These are phyloP conservation scores for Musa beccarii DNA, from an alignment of 176 grass and related monocot genomes.

Conservation along the genomic window DNA sequence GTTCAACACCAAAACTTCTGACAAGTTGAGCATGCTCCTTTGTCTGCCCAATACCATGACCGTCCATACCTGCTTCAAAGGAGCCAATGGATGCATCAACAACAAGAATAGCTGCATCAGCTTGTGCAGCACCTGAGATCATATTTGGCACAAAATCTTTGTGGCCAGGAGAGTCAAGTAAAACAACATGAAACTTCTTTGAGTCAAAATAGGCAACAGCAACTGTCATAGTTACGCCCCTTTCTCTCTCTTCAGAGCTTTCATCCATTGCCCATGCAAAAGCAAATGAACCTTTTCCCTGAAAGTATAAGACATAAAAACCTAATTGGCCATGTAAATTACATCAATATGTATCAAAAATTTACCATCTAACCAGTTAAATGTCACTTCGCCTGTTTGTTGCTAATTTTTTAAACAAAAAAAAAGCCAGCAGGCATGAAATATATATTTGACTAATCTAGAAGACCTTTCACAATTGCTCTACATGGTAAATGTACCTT, in stretches of 20 bases:
- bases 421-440: too few species aligned
- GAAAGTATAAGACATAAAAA: conserved; percentile 8
- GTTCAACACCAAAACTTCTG: conserved; percentile 92
- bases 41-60: conserved; percentile 85
- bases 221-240: conserved; percentile 95
- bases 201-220: conserved; percentile 88
- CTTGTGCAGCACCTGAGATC: conserved; percentile 96
- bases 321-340: not conserved
- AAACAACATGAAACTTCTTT: conserved; percentile 71
- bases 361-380: too few species aligned
- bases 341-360: too few species aligned
- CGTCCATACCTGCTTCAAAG: conserved; percentile 96
- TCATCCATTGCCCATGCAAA: conserved; percentile 99
- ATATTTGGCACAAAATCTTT: conserved; percentile 98
- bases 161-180: conserved; percentile 92
- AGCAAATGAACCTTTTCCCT: conserved; percentile 95
- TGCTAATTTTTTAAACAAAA: not conserved
- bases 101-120: conserved; percentile 93
- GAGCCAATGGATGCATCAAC: conserved; percentile 84
- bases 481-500: conserved; percentile 32
- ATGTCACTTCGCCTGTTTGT: not conserved
- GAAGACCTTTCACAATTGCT: not conserved
- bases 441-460: too few species aligned
- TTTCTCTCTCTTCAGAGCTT: conserved; percentile 91
- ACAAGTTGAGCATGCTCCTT: conserved; percentile 92